phyloP scores from a whole-genome alignment of 768 basidiomycete species.

The Pisolithus tinctorius region DNA sequence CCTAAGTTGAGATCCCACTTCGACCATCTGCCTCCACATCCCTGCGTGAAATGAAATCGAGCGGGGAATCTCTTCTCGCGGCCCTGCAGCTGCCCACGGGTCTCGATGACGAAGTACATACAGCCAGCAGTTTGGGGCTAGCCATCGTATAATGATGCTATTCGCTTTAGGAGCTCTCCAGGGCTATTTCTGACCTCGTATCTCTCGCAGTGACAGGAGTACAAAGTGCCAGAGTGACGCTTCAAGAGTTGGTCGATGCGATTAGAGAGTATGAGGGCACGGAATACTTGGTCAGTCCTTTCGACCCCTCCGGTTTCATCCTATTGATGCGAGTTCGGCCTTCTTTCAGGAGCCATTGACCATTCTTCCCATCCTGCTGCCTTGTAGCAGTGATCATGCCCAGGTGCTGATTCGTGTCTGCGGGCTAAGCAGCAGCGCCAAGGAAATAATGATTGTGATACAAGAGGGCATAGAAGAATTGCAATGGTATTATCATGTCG shows the following conservation, averaged over 20 bases:
- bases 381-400: constrained; percentile 23
- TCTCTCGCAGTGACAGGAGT: constrained; percentile 8
- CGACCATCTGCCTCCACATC: not conserved
- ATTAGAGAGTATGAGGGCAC: constrained; percentile 10
- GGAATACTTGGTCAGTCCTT: constrained; percentile 13
- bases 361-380: constrained; percentile 30
- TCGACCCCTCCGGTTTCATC: not conserved
- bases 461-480: constrained; percentile 35
- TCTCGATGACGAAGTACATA: constrained; percentile 19
- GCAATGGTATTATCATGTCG: constrained; percentile 7
- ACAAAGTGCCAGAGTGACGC: constrained; percentile 2
- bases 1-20: too few relatives aligned
- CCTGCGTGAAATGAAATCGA: constrained; percentile 11
- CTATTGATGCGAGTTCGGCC: not conserved
- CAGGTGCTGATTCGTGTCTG: constrained; percentile 28
- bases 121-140: not conserved
- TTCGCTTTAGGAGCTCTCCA: constrained; percentile 12
- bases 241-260: constrained; percentile 13
- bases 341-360: constrained; percentile 33
- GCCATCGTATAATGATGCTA: not conserved
- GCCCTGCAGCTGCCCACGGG: constrained; percentile 14
- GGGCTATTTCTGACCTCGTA: constrained; percentile 14
- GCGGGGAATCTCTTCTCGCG: constrained; percentile 9
- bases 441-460: constrained; percentile 36
- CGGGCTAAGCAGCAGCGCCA: constrained; percentile 27